Evolutionary conservation across 371 early-diverging fungal species (phyloP).

Genomic region (Chytridium lagenaria): DNA sequence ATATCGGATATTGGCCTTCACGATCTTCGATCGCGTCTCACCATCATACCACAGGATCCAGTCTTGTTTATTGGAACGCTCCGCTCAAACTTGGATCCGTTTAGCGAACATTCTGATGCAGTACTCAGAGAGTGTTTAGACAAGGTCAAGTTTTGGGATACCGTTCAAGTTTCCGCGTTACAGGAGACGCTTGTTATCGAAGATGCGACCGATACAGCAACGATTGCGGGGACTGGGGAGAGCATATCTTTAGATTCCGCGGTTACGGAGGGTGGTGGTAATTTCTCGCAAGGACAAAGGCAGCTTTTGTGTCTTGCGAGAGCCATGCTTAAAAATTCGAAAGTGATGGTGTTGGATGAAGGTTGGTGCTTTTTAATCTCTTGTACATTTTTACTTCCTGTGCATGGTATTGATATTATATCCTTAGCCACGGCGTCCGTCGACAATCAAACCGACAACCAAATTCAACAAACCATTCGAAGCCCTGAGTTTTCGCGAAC

Average conservation of each 20-base stretch:
- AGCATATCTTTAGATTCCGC: not conserved
- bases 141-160: not conserved
- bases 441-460: conserved; percentile 63
- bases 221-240: not conserved
- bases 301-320: conserved; percentile 66
- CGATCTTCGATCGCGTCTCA: conserved; percentile 48
- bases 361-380: conserved; percentile 34
- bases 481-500: conserved; percentile 51
- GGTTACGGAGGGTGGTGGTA: conserved; percentile 43
- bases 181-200: not conserved
- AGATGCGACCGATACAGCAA: conserved; percentile 12
- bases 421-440: conserved; percentile 65
- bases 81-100: conserved; percentile 60
- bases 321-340: conserved; percentile 52
- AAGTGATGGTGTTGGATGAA: conserved; percentile 60
- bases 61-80: conserved; percentile 53
- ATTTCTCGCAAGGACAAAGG: conserved; percentile 61
- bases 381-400: not conserved
- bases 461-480: conserved; percentile 82
- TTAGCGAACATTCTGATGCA: conserved; percentile 65
- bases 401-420: too few relatives aligned
- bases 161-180: conserved; percentile 8
- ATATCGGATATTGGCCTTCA: conserved; percentile 38
- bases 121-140: conserved; percentile 51
- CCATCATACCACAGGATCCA: conserved; percentile 60